Evolutionary conservation across 176 grass and related monocot genomes (phyloP).

Genomic region (Avena insularis): DNA sequence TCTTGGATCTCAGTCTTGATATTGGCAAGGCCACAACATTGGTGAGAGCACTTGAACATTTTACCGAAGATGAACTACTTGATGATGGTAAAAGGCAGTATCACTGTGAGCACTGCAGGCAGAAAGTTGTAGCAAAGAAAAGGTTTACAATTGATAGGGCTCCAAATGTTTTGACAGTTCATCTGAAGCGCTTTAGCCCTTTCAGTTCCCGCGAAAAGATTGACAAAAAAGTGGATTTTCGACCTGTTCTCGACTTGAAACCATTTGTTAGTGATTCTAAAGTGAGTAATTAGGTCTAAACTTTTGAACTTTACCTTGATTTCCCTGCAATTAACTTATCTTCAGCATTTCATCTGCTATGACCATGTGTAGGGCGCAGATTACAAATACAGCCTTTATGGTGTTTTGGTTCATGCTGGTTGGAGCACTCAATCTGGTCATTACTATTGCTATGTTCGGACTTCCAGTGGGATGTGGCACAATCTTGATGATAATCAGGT

Average conservation of each 20-base stretch:
- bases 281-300: conserved; percentile 52
- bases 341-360: conserved; percentile 29
- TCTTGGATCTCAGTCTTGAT: conserved; percentile 97
- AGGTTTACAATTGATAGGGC: conserved; percentile 81
- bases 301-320: conserved; percentile 23
- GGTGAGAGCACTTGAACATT: conserved; percentile 75
- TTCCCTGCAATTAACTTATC: background rate
- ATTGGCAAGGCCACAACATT: conserved; percentile 88
- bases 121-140: conserved; percentile 92
- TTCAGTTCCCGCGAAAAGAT: conserved; percentile 89
- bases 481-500: conserved; percentile 99
- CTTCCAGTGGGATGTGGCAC: conserved; percentile 98
- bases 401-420: conserved; percentile 94
- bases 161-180: conserved; percentile 86
- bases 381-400: conserved; percentile 92
- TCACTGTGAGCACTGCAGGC: conserved; percentile 84
- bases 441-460: conserved; percentile 96
- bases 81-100: conserved; percentile 88
- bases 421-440: conserved; percentile 94
- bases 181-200: conserved; percentile 93
- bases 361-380: conserved; percentile 58
- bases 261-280: conserved; percentile 91
- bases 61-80: conserved; percentile 77
- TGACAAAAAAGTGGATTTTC: conserved; percentile 89
- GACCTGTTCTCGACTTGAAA: conserved; percentile 72